phyloP scores from a whole-genome alignment of 2,329 filamentous ascomycete genomes.

The Didymella glomerata region DNA sequence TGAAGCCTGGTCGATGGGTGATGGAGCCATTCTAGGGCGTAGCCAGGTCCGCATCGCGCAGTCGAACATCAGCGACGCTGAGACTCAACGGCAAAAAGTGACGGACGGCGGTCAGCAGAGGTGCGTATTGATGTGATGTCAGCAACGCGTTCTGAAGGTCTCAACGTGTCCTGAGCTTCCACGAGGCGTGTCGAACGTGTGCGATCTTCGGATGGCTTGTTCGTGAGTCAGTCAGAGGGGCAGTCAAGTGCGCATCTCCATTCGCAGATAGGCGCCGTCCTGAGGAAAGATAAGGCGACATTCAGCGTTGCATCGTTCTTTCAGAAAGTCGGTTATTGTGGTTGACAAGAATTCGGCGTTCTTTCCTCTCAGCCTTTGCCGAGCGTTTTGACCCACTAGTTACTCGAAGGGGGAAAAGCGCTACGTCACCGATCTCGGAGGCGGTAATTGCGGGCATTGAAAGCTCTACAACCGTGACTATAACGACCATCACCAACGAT shows the following conservation, averaged over 20 bases:
- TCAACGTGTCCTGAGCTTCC: not conserved
- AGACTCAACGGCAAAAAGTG: not conserved
- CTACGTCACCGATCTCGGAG: conserved; percentile 23
- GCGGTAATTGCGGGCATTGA: conserved; percentile 14
- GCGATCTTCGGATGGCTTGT: not conserved
- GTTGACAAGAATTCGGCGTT: not conserved
- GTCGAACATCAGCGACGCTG: not conserved
- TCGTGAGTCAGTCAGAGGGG: not conserved
- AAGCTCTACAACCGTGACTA: conserved; percentile 12
- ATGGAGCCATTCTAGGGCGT: not conserved
- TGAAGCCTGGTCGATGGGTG: not conserved
- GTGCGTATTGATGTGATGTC: not conserved
- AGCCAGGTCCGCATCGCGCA: not conserved
- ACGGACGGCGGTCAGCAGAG: not conserved
- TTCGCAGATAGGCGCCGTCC: not conserved
- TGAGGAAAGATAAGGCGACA: not conserved
- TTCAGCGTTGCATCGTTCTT: not conserved
- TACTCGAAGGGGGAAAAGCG: not conserved
- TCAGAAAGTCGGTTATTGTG: not conserved
- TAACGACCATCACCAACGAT: conserved; percentile 5
- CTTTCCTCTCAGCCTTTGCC: conserved; percentile 1
- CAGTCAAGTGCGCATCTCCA: not conserved
- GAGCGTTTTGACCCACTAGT: conserved; percentile 5
- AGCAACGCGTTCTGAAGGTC: not conserved
- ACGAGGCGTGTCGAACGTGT: not conserved